Conservation (phyloP, 2,329 filamentous ascomycete genomes). For the Xylariaceae sp. region DNA sequence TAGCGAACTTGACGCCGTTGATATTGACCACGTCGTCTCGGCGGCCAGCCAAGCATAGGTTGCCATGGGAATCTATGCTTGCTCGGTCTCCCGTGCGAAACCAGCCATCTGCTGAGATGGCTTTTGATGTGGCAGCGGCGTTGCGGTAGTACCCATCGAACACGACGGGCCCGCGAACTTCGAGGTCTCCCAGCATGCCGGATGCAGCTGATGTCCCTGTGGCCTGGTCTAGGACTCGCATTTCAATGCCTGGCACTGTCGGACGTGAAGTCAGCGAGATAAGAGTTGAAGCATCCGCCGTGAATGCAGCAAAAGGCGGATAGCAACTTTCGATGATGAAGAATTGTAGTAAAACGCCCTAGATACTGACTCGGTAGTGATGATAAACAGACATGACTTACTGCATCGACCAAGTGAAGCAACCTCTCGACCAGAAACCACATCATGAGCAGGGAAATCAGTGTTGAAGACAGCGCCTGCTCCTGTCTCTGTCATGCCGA, state of each 20-base stretch:
- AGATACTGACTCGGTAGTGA: too few species aligned
- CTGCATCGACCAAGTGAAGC: constrained; percentile 30
- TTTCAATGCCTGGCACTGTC: constrained; percentile 29
- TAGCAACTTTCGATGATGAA: too few species aligned
- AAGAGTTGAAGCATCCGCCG: too few species aligned
- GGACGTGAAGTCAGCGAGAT: too few species aligned
- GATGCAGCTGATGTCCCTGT: neutral
- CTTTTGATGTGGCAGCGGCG: neutral
- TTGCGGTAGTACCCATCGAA: neutral
- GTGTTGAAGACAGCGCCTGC: constrained; percentile 32
- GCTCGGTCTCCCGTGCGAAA: neutral
- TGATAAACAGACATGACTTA: too few species aligned
- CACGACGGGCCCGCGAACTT: neutral
- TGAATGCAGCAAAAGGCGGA: too few species aligned
- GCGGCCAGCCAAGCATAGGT: neutral
- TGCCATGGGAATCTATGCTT: neutral
- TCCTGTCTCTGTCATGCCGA: constrained; percentile 15
- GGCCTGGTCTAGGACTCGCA: neutral
- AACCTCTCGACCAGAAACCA: constrained; percentile 18
- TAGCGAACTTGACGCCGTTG: neutral
- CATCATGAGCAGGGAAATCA: constrained; percentile 31
- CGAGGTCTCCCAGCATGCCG: neutral
- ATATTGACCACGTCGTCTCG: neutral
- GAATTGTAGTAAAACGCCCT: too few species aligned
- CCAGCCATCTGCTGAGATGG: neutral